Percentiles rank a stretch among this genome's conserved stretches.
Conservation (phyloP, 2,329 filamentous ascomycete genomes). For the Scytalidium sp. region DNA sequence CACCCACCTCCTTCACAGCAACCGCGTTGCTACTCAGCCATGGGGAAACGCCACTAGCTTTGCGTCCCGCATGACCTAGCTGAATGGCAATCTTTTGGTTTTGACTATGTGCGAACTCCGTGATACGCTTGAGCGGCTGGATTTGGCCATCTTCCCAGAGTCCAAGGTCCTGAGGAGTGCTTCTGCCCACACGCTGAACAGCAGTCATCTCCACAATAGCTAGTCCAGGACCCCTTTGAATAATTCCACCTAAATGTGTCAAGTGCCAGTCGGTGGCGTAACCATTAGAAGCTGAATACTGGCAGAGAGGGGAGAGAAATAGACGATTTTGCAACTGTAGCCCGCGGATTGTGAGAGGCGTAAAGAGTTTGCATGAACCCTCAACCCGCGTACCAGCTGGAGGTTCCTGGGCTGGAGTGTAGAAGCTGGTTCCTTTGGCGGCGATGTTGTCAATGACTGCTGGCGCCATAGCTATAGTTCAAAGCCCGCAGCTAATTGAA, state of each 20-base stretch:
- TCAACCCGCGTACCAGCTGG: conserved; percentile 44
- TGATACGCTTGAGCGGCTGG: conserved; percentile 64
- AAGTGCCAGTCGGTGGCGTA: conserved; percentile 80
- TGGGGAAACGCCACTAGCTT: conserved; percentile 57
- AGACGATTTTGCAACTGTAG: conserved; percentile 67
- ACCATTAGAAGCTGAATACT: conserved; percentile 66
- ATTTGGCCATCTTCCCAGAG: conserved; percentile 86
- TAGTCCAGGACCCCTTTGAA: conserved; percentile 71
- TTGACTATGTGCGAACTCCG: conserved; percentile 79
- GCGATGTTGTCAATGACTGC: background rate
- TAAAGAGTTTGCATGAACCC: conserved; percentile 43
- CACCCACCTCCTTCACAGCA: conserved; percentile 48
- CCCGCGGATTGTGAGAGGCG: conserved; percentile 35
- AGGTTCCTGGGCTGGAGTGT: conserved; percentile 44
- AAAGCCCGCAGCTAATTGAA: background rate
- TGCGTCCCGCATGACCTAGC: conserved; percentile 75
- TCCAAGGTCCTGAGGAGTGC: conserved; percentile 75
- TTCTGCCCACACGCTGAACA: conserved; percentile 73
- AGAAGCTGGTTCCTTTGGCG: conserved; percentile 36
- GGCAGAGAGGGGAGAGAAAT: conserved; percentile 61
- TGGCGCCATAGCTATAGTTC: background rate
- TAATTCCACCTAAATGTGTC: conserved; percentile 76
- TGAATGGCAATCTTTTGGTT: conserved; percentile 76
- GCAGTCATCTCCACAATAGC: conserved; percentile 76
- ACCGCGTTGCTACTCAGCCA: conserved; percentile 58